Conservation (phyloP, 768 basidiomycete species). For the Termitomyces sp. region DNA sequence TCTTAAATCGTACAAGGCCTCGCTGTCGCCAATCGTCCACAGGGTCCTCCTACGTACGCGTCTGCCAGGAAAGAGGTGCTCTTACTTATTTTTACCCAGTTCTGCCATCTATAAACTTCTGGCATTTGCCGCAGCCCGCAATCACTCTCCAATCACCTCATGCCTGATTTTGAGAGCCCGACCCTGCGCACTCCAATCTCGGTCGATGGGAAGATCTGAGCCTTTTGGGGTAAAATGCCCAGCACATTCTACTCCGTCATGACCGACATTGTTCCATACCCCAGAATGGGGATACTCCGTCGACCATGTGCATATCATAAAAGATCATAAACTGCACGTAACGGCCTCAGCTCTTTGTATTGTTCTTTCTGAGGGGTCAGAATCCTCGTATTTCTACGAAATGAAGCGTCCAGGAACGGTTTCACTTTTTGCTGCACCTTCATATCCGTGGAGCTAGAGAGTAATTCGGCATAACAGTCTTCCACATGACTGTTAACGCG, state of each 20-base stretch:
- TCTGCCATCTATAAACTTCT: slow-evolving; percentile 8
- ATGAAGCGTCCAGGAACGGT: not conserved
- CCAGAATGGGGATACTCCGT: not conserved
- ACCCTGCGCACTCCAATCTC: slow-evolving; percentile 10
- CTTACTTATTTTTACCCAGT: slow-evolving; percentile 10
- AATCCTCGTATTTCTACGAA: not conserved
- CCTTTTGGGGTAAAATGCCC: slow-evolving; percentile 5
- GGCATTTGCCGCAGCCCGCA: slow-evolving; percentile 12
- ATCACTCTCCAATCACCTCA: slow-evolving; percentile 9
- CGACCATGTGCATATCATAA: not conserved
- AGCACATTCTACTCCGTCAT: slow-evolving; percentile 9
- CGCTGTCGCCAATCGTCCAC: slow-evolving; percentile 2
- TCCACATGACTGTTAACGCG: not conserved
- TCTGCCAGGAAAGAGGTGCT: slow-evolving; percentile 1
- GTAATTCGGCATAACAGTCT: not conserved
- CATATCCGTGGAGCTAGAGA: not conserved
- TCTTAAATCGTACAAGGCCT: slow-evolving; percentile 4
- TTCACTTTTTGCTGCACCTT: not conserved
- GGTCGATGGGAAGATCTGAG: slow-evolving; percentile 13
- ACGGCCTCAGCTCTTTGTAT: not conserved
- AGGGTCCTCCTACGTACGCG: slow-evolving; percentile 6
- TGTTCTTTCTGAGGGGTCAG: not conserved
- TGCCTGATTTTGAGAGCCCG: slow-evolving; percentile 4
- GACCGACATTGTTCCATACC: slow-evolving; percentile 5
- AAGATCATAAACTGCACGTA: not conserved